Evolutionary conservation across 2,329 filamentous ascomycete species (phyloP).

Genomic region (Apiospora sp.): DNA sequence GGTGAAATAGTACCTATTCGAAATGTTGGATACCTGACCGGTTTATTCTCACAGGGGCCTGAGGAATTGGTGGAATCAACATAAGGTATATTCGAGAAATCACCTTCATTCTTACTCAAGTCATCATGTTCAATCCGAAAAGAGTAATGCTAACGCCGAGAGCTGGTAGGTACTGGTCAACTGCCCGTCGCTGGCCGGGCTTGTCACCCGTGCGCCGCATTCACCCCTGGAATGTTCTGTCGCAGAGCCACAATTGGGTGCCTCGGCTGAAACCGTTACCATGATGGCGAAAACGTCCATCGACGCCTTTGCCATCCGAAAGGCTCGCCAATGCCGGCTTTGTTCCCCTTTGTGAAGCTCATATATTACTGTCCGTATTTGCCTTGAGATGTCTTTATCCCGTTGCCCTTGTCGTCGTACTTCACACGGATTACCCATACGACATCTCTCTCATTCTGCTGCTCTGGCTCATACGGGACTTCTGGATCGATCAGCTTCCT

Average conservation of each 20-base stretch:
- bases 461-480: neutral
- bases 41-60: no score
- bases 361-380: constrained; percentile 6
- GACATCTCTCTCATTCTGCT: neutral
- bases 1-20: no score
- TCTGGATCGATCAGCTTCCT: neutral
- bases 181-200: neutral
- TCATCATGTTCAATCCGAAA: no score
- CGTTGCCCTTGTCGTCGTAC: constrained; percentile 15
- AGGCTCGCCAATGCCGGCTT: neutral
- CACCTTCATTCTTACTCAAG: no score
- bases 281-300: constrained; percentile 8
- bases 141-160: no score
- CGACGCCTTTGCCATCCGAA: neutral
- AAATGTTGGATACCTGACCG: no score
- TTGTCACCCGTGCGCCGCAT: constrained; percentile 7
- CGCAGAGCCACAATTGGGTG: neutral
- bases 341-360: neutral
- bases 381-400: constrained; percentile 7
- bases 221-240: constrained; percentile 21
- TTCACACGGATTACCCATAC: constrained; percentile 13
- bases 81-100: no score
- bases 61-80: no score
- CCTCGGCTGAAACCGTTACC: constrained; percentile 5
- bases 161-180: neutral